Percentiles rank a stretch among this genome's conserved stretches.
phyloP scores from a whole-genome alignment of 306 rosid species.

The Cicer bijugum region DNA sequence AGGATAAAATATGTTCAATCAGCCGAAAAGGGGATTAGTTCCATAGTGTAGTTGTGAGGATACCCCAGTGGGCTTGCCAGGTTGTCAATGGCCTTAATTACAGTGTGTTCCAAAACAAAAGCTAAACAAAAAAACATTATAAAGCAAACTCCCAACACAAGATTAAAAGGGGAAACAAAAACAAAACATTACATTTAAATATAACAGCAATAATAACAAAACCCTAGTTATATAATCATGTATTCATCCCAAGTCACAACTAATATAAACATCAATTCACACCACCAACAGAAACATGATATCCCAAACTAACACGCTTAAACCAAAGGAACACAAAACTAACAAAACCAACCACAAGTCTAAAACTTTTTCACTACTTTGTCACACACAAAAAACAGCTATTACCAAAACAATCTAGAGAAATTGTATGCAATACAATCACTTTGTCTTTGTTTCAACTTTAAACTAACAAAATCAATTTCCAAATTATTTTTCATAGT shows the following conservation, averaged over 20 bases:
- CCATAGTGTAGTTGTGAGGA: no score
- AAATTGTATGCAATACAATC: slow-evolving; percentile 5
- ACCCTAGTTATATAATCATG: neutral
- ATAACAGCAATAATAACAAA: neutral
- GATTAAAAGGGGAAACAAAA: neutral
- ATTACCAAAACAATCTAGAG: neutral
- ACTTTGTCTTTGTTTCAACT: neutral
- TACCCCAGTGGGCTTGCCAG: no score
- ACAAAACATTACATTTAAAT: neutral
- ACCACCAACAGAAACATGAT: slow-evolving; percentile 1
- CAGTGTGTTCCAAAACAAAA: no score
- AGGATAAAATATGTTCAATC: no score
- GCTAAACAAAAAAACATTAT: no score
- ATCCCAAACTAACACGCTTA: neutral
- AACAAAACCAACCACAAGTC: neutral
- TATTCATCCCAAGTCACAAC: slow-evolving; percentile 26
- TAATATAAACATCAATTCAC: slow-evolving; percentile 6
- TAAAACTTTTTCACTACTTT: no score
- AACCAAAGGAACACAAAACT: slow-evolving; percentile 8
- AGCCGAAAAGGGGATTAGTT: no score
- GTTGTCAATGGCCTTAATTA: no score
- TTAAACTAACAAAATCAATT: neutral
- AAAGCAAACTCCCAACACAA: slow-evolving; percentile 7
- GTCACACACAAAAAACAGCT: neutral
- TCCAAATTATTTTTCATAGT: neutral